Percentiles rank a stretch among this genome's conserved stretches.
Evolutionary conservation across 257 asterid genomes (phyloP).

Genomic region (Eustoma russellianum): DNA sequence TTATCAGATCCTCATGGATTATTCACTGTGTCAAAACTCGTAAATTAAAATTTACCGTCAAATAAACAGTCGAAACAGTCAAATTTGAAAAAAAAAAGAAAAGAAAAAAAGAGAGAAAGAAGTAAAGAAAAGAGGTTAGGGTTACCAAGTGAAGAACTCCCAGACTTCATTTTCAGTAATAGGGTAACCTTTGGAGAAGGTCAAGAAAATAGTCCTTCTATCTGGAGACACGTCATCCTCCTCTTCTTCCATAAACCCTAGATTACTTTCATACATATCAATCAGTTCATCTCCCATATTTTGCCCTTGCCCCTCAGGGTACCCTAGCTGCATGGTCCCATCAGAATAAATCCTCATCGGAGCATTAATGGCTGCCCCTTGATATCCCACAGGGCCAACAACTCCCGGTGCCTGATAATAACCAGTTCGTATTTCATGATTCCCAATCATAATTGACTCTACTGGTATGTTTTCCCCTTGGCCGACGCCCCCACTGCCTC

Average conservation of each 20-base stretch:
- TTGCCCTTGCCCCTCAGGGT: background rate
- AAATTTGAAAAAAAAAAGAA: background rate
- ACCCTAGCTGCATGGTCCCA: background rate
- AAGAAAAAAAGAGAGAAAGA: background rate
- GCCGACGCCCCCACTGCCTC: no score
- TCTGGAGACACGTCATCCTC: constrained; percentile 28
- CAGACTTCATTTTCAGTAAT: constrained; percentile 37
- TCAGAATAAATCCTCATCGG: no score
- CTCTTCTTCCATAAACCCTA: background rate
- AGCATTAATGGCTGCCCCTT: no score
- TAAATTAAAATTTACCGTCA: no score
- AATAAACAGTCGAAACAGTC: background rate
- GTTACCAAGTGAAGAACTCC: constrained; percentile 55
- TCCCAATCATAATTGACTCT: no score
- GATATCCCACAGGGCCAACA: no score
- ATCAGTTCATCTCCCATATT: constrained; percentile 7
- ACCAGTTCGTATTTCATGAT: no score
- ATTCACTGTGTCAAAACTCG: no score
- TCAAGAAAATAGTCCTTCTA: constrained; percentile 63
- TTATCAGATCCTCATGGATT: no score
- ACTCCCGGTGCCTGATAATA: no score
- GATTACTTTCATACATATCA: constrained; percentile 11
- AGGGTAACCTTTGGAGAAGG: constrained; percentile 74
- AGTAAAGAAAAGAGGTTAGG: background rate
- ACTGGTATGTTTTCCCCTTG: no score